phyloP scores from a whole-genome alignment of 192 early-diverging fungal genomes.

The Linnemannia hyalina region DNA sequence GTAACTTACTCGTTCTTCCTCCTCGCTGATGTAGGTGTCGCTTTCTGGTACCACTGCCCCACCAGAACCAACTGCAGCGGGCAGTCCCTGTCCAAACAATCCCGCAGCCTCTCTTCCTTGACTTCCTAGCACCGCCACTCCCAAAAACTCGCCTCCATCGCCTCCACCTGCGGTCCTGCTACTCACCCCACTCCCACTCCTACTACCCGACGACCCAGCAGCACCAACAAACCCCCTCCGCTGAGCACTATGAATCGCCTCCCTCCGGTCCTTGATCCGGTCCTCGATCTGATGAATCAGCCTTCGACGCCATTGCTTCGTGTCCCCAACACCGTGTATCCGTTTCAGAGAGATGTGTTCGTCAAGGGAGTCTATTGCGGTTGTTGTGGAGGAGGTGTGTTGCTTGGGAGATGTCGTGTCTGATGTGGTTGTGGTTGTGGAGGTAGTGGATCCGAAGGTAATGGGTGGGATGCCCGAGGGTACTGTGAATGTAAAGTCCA shows the following conservation, averaged over 20 bases:
- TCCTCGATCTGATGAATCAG: slow-evolving; percentile 41
- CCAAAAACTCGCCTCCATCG: neutral
- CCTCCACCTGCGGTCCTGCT: neutral
- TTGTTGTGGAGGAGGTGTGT: neutral
- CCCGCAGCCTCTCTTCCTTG: neutral
- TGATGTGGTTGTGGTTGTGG: neutral
- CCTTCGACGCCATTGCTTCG: slow-evolving; percentile 40
- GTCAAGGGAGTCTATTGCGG: neutral
- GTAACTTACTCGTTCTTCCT: slow-evolving; percentile 31
- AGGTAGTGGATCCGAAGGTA: neutral
- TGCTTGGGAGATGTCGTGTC: neutral
- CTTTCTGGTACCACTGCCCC: neutral
- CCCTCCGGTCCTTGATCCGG: slow-evolving; percentile 37
- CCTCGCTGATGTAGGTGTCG: slow-evolving; percentile 3
- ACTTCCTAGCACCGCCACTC: neutral
- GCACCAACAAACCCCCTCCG: slow-evolving; percentile 8
- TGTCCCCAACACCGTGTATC: slow-evolving; percentile 34
- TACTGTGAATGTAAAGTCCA: slow-evolving; percentile 39
- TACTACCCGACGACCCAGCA: neutral
- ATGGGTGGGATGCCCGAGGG: neutral
- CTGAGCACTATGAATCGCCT: slow-evolving; percentile 36
- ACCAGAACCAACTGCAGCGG: neutral
- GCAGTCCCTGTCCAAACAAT: neutral
- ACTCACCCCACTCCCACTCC: neutral
- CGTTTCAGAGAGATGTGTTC: slow-evolving; percentile 27